Base-by-base conservation (phyloP, 371 early-diverging fungal genomes). In the Saksenaea oblongispora region DNA sequence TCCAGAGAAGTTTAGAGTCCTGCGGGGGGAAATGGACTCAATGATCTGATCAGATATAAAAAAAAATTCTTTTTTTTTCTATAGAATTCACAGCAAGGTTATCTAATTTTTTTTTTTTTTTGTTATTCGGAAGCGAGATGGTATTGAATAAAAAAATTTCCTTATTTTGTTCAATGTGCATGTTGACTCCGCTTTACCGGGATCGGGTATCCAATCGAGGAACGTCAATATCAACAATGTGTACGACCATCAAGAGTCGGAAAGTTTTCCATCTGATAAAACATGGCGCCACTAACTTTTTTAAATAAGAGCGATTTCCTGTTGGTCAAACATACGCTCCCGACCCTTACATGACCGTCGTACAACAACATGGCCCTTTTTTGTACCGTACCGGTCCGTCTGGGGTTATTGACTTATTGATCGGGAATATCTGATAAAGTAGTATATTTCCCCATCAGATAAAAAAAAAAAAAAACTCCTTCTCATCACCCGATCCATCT, bases 191-290 rank as follows among this genome's bases (percentile, higher is more conserved):
- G 42, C 42, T 41, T 8, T 41, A 41, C 42, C 31, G 42, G 42
- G 18, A 41, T 17, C 42, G 42, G 42, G 14, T 41, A 13, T 66
- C 67, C 61, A 66, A 56, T 2, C 61, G 67, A n/a, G 57, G 62
- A n/a, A 58, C 67, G 34, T 66, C 62, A 54, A 58, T 35, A n/a
- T n/a, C n/a, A n/a, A n/a, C 2, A 62, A 27, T 51, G 62, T 27
- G 36, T 62, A 66, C 5, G 56, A 51, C 1, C 62, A 62, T 41
- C 9, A 5, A 41, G 5, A 14, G 42, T 41, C 42, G 42, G 42
- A 41, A 41, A 17, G n/a, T 41, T 41, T 17, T 41, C 18, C 42
- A 41, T 41, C 42, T 41, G 42, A 41, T 41, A 41, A 41, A 41
- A 41, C n/a, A 41, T 41, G 42, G 42, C 42, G 42, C 42, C 42